Percentiles rank a stretch among this genome's conserved stretches.
phyloP scores from a whole-genome alignment of 148 eudicot species.

The Euryodendron excelsum region DNA sequence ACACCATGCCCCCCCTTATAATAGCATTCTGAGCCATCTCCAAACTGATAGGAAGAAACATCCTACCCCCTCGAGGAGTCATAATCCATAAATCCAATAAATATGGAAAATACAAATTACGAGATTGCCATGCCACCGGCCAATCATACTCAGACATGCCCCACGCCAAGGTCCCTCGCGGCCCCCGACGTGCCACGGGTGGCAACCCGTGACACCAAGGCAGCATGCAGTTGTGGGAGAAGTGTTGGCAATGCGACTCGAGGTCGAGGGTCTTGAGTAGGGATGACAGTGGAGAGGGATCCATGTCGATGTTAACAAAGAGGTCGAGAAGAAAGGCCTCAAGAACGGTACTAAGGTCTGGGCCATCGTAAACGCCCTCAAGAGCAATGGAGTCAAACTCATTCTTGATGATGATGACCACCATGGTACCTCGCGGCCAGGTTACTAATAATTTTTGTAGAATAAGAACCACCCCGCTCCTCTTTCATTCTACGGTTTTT shows the following conservation, averaged over 20 bases:
- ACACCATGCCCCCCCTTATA: no score
- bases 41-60: no score
- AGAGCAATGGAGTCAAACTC: slow-evolving; percentile 60
- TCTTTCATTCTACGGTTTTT: neutral
- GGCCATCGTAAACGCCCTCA: slow-evolving; percentile 40
- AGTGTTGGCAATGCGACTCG: slow-evolving; percentile 67
- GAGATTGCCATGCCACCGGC: no score
- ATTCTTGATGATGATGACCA: slow-evolving; percentile 35
- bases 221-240: slow-evolving; percentile 72
- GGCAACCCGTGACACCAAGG: no score
- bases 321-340: slow-evolving; percentile 65
- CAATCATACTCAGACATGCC: no score
- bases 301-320: slow-evolving; percentile 60
- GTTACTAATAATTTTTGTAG: neutral
- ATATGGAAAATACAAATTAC: no score
- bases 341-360: slow-evolving; percentile 48
- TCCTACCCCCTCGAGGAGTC: no score
- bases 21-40: no score
- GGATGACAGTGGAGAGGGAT: slow-evolving; percentile 61
- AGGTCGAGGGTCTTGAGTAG: slow-evolving; percentile 64
- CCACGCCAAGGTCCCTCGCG: no score
- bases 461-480: neutral
- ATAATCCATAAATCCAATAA: no score
- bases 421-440: slow-evolving; percentile 12
- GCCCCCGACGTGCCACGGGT: no score